Percentiles rank a stretch among this genome's conserved stretches.
Conservation (phyloP, 2,329 filamentous ascomycete genomes). For the Botrytis galanthina region DNA sequence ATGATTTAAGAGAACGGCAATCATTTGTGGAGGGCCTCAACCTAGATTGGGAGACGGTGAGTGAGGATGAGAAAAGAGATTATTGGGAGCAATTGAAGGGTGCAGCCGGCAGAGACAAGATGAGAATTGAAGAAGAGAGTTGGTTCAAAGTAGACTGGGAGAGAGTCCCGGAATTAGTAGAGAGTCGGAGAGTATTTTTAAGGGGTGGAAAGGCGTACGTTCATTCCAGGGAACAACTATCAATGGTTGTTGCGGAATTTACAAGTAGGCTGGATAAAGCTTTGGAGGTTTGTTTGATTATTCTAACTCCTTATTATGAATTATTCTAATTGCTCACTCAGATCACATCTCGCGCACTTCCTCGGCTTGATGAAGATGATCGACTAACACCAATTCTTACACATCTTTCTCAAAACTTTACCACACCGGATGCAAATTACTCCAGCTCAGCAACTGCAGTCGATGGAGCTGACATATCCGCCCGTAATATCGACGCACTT, state of each 20-base stretch:
- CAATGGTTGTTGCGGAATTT: conserved; percentile 88
- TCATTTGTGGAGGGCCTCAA: conserved; percentile 75
- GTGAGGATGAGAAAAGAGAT: conserved; percentile 69
- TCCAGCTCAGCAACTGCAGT: conserved; percentile 62
- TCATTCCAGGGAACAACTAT: conserved; percentile 79
- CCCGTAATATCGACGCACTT: conserved; percentile 75
- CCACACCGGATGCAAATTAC: conserved; percentile 84
- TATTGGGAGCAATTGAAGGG: conserved; percentile 38
- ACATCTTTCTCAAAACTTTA: conserved; percentile 93
- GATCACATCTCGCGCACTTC: conserved; percentile 86
- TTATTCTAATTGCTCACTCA: conserved; percentile 39
- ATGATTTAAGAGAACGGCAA: conserved; percentile 69
- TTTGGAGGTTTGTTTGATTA: conserved; percentile 69
- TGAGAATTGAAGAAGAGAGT: conserved; percentile 68
- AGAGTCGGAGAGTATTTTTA: conserved; percentile 72
- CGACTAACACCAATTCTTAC: conserved; percentile 72
- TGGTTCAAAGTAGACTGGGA: conserved; percentile 99
- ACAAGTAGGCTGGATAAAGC: conserved; percentile 74
- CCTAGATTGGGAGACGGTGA: conserved; percentile 81
- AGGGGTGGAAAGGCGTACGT: conserved; percentile 86
- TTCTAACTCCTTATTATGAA: background rate
- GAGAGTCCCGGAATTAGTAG: conserved; percentile 84
- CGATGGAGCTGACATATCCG: conserved; percentile 70
- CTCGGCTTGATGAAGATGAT: conserved; percentile 93
- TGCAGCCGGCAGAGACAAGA: conserved; percentile 38